phyloP scores from a whole-genome alignment of 805 yeast species.

The Kuraishia molischiana region DNA sequence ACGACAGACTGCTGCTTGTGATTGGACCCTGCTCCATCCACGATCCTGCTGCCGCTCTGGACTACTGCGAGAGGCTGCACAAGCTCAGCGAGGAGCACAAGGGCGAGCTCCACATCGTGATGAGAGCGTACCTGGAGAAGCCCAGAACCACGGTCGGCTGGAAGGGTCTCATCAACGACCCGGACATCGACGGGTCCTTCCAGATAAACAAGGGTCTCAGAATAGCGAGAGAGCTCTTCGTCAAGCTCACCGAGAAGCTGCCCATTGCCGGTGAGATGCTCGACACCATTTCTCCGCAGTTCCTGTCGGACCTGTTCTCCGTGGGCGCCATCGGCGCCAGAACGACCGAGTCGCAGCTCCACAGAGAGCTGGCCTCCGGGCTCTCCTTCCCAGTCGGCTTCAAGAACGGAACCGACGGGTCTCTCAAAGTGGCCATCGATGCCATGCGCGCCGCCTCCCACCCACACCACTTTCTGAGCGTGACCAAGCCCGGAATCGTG shows the following conservation, averaged over 20 bases:
- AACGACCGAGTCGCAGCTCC: conserved; percentile 96
- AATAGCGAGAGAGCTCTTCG: conserved; percentile 76
- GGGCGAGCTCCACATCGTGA: conserved; percentile 72
- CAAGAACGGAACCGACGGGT: conserved; percentile 98
- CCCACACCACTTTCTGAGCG: conserved; percentile 94
- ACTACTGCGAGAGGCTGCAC: conserved; percentile 67
- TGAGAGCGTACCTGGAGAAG: conserved; percentile 97
- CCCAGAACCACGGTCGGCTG: conserved; percentile 99
- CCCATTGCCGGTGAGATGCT: conserved; percentile 98
- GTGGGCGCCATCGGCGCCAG: conserved; percentile 99
- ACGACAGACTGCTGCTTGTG: conserved; percentile 78
- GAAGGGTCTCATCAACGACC: conserved; percentile 97
- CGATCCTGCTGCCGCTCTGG: conserved; percentile 82
- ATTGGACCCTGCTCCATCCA: conserved; percentile 98
- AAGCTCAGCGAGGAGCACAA: conserved; percentile 59
- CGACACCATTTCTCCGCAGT: conserved; percentile 96
- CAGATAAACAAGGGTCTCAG: conserved; percentile 92
- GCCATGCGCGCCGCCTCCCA: conserved; percentile 89
- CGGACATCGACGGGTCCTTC: conserved; percentile 86
- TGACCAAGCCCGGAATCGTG: conserved; percentile 93
- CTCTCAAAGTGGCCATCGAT: conserved; percentile 85
- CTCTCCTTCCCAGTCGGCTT: conserved; percentile 98
- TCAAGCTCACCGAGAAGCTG: conserved; percentile 70
- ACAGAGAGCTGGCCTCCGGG: conserved; percentile 96
- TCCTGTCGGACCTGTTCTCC: conserved; percentile 78